Conservation (phyloP, 2,329 filamentous ascomycete species). For the Blumeria hordei region DNA sequence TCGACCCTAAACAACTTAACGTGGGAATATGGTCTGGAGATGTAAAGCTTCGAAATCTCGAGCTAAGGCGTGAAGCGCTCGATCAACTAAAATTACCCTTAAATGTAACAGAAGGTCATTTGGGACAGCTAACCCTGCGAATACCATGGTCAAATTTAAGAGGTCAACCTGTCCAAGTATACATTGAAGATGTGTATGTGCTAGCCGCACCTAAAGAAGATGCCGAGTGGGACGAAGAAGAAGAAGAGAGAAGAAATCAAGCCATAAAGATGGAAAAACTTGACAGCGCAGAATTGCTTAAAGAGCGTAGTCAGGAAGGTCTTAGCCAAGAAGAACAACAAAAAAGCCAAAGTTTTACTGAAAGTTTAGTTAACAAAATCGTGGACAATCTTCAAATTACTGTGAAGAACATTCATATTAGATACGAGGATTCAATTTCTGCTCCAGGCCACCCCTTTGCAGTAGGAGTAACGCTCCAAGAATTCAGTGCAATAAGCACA, state of each 20-base stretch:
- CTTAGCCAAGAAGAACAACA: slow-evolving; percentile 89
- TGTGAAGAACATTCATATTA: slow-evolving; percentile 93
- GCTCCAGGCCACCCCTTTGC: slow-evolving; percentile 89
- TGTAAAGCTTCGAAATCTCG: slow-evolving; percentile 79
- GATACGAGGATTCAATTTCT: slow-evolving; percentile 93
- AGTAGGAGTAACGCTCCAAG: slow-evolving; percentile 72
- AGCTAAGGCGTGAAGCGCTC: slow-evolving; percentile 80
- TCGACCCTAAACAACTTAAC: slow-evolving; percentile 91
- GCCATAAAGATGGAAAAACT: slow-evolving; percentile 98
- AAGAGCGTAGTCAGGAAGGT: slow-evolving; percentile 77
- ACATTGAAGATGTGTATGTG: slow-evolving; percentile 91
- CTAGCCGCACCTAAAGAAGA: slow-evolving; percentile 91
- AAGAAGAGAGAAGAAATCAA: slow-evolving; percentile 69
- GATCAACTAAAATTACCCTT: slow-evolving; percentile 92
- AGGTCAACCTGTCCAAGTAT: slow-evolving; percentile 79
- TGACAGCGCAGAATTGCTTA: slow-evolving; percentile 82
- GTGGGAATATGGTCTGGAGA: slow-evolving; percentile 98
- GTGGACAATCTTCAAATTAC: slow-evolving; percentile 96
- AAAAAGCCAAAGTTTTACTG: slow-evolving; percentile 92
- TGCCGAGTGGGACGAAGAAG: slow-evolving; percentile 73
- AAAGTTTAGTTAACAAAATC: slow-evolving; percentile 85
- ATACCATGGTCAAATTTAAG: slow-evolving; percentile 97
- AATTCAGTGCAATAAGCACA: slow-evolving; percentile 92
- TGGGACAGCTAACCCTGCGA: slow-evolving; percentile 71
- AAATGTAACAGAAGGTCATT: slow-evolving; percentile 86